A percentile compares a stretch with the other conserved stretches of the same genome.
These are phyloP conservation scores for Mrakia blollopis DNA, from an alignment of 768 basidiomycete genomes.

Conservation along the genomic window DNA sequence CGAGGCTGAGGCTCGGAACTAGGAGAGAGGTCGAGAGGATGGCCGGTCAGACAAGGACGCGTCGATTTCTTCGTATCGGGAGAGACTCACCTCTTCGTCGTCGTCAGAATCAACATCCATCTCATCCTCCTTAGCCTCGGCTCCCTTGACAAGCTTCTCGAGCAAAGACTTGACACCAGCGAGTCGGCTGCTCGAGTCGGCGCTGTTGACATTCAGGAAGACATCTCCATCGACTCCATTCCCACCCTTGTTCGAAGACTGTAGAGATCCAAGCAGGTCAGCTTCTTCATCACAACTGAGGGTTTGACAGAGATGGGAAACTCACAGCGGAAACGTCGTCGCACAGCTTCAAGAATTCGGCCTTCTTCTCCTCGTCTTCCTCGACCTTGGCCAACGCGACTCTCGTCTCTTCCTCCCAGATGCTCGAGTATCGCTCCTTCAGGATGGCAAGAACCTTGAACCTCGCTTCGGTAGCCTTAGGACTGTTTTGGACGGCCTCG, in stretches of 20 bases:
- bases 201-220: conserved; percentile 27
- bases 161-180: conserved; percentile 22
- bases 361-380: conserved; percentile 25
- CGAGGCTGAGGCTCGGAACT: conserved; percentile 47
- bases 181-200: conserved; percentile 27
- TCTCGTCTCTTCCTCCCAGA: conserved; percentile 28
- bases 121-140: conserved; percentile 14
- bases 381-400: conserved; percentile 18
- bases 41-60: neutral
- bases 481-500: neutral
- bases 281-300: neutral
- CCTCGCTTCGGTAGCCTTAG: neutral
- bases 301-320: neutral
- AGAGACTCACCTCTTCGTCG: neutral
- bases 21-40: too few species aligned
- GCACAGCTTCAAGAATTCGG: conserved; percentile 12
- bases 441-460: conserved; percentile 12
- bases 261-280: neutral
- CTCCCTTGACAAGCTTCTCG: conserved; percentile 18
- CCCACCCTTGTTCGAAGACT: conserved; percentile 1
- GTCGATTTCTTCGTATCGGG: neutral
- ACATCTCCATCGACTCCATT: conserved; percentile 20
- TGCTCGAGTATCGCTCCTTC: conserved; percentile 26
- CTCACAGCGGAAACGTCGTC: conserved; percentile 19
- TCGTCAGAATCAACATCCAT: conserved; percentile 29